Evolutionary conservation across 306 rosid species (phyloP).

Genomic region (Cucurbita ficifolia): DNA sequence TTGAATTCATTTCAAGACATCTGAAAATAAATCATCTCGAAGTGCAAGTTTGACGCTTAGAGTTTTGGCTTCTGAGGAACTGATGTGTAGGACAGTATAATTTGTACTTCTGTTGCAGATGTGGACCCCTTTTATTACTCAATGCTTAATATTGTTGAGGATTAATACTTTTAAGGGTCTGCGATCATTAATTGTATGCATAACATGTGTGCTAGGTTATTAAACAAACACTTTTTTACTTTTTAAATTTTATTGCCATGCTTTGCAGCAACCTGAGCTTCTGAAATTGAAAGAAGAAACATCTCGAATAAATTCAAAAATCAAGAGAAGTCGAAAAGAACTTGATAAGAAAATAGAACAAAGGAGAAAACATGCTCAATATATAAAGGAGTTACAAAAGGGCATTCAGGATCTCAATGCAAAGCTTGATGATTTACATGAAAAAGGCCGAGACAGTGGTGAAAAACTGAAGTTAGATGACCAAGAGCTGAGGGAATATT

Average conservation of each 20-base stretch:
- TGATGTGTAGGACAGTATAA: background rate
- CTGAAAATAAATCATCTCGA: background rate
- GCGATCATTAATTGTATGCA: background rate
- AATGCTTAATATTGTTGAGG: background rate
- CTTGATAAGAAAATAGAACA: slow-evolving; percentile 55
- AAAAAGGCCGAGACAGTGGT: slow-evolving; percentile 46
- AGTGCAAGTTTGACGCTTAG: background rate
- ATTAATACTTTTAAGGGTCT: background rate
- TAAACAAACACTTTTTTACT: background rate
- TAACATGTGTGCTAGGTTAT: background rate
- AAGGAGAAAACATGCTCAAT: slow-evolving; percentile 44
- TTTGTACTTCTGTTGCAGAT: background rate
- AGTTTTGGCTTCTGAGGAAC: background rate
- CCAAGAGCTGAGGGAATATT: slow-evolving; percentile 59
- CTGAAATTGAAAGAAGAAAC: slow-evolving; percentile 88
- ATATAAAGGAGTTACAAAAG: slow-evolving; percentile 35
- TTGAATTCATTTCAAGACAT: background rate
- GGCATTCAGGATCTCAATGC: slow-evolving; percentile 60
- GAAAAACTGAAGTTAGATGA: slow-evolving; percentile 54
- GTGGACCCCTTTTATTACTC: background rate
- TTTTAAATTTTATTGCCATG: slow-evolving; percentile 14
- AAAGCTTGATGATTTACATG: slow-evolving; percentile 48
- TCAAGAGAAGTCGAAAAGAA: slow-evolving; percentile 58
- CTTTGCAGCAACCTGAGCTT: slow-evolving; percentile 89
- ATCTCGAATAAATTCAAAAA: slow-evolving; percentile 76